These are phyloP conservation scores for Lineolata rhizophorae DNA, from an alignment of 495 filamentous ascomycete species.

Conservation along the genomic window DNA sequence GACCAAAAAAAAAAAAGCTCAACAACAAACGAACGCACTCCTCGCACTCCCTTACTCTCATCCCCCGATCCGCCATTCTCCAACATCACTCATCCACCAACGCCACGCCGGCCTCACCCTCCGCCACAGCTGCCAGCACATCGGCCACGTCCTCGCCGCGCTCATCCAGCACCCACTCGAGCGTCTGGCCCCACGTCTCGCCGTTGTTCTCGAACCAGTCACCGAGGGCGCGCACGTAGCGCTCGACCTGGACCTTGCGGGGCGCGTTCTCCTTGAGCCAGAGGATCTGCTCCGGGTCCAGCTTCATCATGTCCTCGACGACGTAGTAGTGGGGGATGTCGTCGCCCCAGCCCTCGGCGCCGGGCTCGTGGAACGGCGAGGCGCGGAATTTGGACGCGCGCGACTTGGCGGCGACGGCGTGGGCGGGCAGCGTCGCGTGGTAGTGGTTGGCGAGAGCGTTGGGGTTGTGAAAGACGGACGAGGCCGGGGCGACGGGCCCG, in stretches of 20 bases:
- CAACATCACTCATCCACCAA: too few species aligned
- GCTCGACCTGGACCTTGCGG: slow-evolving; percentile 31
- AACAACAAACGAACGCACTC: too few species aligned
- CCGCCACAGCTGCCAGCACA: too few species aligned
- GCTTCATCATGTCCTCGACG: slow-evolving; percentile 44
- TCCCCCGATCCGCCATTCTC: too few species aligned
- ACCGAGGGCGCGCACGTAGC: slow-evolving; percentile 23
- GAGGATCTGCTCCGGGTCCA: slow-evolving; percentile 34
- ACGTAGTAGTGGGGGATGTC: slow-evolving; percentile 41
- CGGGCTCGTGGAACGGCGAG: slow-evolving; percentile 17
- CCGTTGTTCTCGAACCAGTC: slow-evolving; percentile 45
- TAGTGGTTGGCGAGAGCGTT: slow-evolving; percentile 12
- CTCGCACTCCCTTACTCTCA: too few species aligned
- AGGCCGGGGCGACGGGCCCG: not conserved
- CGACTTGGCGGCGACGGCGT: slow-evolving; percentile 6
- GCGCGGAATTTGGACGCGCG: slow-evolving; percentile 11
- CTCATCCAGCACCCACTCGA: slow-evolving; percentile 32
- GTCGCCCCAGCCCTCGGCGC: slow-evolving; percentile 36
- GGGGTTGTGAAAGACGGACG: slow-evolving; percentile 6
- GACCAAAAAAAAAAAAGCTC: too few species aligned
- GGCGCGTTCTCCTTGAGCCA: slow-evolving; percentile 30
- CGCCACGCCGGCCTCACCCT: too few species aligned
- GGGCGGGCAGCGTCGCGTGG: slow-evolving; percentile 15
- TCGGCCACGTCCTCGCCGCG: too few species aligned
- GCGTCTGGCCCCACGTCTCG: slow-evolving; percentile 30